Base-by-base conservation (phyloP, 2,329 filamentous ascomycete genomes). In the Rhexocercosporidium sp. region DNA sequence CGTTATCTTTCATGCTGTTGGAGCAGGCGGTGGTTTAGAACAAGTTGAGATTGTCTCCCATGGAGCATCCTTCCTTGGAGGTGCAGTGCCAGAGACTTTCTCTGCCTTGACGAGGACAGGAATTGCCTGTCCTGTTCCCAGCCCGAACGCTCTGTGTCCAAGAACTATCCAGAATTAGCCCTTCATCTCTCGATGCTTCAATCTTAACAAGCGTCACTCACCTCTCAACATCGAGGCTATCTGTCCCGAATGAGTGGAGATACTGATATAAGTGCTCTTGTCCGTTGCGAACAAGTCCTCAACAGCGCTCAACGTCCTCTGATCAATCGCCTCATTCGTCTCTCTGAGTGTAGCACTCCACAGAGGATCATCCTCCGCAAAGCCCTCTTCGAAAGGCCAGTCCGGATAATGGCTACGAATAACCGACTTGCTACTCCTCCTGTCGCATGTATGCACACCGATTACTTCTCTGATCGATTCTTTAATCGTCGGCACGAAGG, bases 361-460 rank as follows among this genome's bases (percentile, higher is more conserved):
- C 29, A 84, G 77, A 27, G 79, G 78, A 75, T 88, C 86, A 0
- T 83, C 64, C 75, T 92, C 89, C 0, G 81, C 75, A 72, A 93
- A 92, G 0, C 85, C 87, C 1, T 79, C 77, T 77, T 92, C 90
- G 57, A 92, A 86, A 1, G 70, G 73, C 75, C 84, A 90, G 3
- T 74, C 76, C 0, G 87, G 87, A 56, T 87, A 86, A 5, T 82
- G 79, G 2, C 77, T 67, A 11, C 77, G 77, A 70, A 92, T 88
- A 57, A 82, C 80, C 0, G 82, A 81, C 73, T 82, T 85, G 72
- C 78, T 84, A 39, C 84, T 85, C 7, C 90, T 82, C 25, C 85
- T 83, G 77, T 93, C 88, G 74, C 90, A 93, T 0, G 89, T 91
- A 76, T 92, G 90, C 46, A 88, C 86, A 63, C 86, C 89, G 64